Evolutionary conservation across 1,139 yeast genomes (phyloP), one percentile per base, ranked within the genome.

Genomic region (Taphrina deformans): DNA sequence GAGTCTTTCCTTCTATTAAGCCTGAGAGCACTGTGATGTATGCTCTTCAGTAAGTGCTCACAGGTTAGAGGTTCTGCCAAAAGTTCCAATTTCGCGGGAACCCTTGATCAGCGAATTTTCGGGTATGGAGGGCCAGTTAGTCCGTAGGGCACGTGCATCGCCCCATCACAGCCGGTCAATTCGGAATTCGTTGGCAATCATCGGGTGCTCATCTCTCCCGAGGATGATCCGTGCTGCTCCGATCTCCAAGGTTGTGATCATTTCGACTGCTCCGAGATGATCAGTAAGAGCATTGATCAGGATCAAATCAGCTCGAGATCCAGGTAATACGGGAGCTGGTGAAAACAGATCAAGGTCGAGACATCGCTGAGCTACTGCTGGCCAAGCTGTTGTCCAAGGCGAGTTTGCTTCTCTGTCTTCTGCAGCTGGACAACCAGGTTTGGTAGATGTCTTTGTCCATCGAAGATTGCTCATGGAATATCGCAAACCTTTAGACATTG

Each of bases 31-130:
- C 53, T 26, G 35, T 48, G 35, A 48, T 27, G 53, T 48, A 48
- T 48, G 53, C 33, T 48, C 33, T 48, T 48, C 33, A 29, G 53
- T 48, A 18, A 16, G 35, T 27, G 53, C 53, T 21, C 38, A 27
- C 53, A 27, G 53, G 53, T 24, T 48, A 29, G 53, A 48, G 53
- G 53, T 26, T 16, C 53, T 48, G 35, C 35, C 53, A 48, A 48
- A 48, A 48, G 53, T 48, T 48, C 53, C 53, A 48, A 48, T 48
- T 48, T 27, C 53, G 35, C 53, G 53, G 53, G 35, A 48, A 48
- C 53, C 35, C 53, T 48, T 48, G 53, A 48, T 48, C 53, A 48
- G 53, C 53, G 35, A 48, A 48, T 48, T 48, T 48, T 48, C 53
- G 35, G 53, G 35, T 23, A 27, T 21, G 27, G 48, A 44, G 24